Base-by-base conservation (phyloP, 73 alveolate genomes). In the Paramecium octaurelia region DNA sequence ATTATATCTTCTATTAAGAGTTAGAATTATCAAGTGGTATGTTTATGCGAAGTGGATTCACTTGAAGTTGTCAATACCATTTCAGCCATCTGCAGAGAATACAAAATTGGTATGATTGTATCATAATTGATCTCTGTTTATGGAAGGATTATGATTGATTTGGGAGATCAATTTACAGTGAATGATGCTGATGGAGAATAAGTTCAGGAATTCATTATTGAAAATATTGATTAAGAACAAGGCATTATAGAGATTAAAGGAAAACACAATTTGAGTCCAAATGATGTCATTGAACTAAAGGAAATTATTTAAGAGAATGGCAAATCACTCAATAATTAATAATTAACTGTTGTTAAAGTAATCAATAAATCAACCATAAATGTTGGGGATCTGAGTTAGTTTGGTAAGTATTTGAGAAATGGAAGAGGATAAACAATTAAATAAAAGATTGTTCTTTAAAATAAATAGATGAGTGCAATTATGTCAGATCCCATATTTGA, bases 131-230 rank as follows among this genome's bases (percentile, higher is more conserved):
- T 71, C 50, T 98, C 99, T 24, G 97, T 96, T 27, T 95, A 92
- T 83, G 95, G 99, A 43, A 94, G 99, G 54, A 92, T 97, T 29
- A 92, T 98, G 57, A 95, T 92, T 91, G 99, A 98, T 87, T 97
- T 98, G 76, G 99, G 99, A 38, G 95, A 96, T 4, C 34, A 94
- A 57, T 98, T 97, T 86, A 95, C 68, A 44, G 97, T 97, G 29
- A 59, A 93, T 20, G 99, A 98, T 93, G 93, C 88, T 54, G 96
- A 96, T 92, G 99, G 99, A 64, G 99, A 98, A 92, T 93, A 95
- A 59, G 94, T 91, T 29, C 90, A 96, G 89, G 99, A 97, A 18
- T 92, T 89, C 42, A 57, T 92, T 93, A 93, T 95, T 31, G 93
- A 95, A 42, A 18, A 46, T 34, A 96, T 94, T 27, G 42, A 91